Base-by-base conservation (phyloP, 257 asterid genomes). In the Avicennia marina region DNA sequence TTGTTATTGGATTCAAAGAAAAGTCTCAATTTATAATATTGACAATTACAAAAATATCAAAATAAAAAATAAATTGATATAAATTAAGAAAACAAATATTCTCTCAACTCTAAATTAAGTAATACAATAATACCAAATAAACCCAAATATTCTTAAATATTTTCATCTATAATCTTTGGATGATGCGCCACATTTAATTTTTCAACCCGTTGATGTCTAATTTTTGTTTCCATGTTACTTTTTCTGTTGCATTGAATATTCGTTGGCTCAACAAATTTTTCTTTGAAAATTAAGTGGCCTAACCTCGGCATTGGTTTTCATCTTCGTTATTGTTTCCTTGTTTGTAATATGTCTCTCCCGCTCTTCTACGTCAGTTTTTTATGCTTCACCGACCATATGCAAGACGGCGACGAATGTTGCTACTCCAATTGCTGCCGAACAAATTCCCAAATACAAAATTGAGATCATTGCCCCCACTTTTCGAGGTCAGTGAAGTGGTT, bases 201-300 rank as follows among this genome's bases (percentile, higher is more conserved):
- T 41, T 22, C 13, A n/a, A 3, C 18, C 3, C 18, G 2, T 22
- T 18, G 21, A 26, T 45, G 60, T 60, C 27, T 66, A 64, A 39
- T 27, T 27, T 48, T 21, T 38, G 50, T 44, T 54, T 20, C 10
- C 57, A 64, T 19, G 11, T 47, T 18, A 42, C 38, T 63, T 49
- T 59, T n/a, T 70, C 25, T 70, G 43, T 16, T 42, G 77, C n/a
- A 64, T 52, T 50, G 43, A 63, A 90, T 95, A 70, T 90, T 50
- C 95, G 87, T 81, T 90, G 98, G 98, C 79, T 84, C 48, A 90
- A 87, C 90, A 82, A 74, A 86, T 86, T 90, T 64, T 32, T 90
- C 53, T 87, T 75, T n/a, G n/a, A n/a, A n/a, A 62, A 48, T 65
- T 59, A 77, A 95, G n/a, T 90, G 98, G 98, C 96, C 98, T 62